These are phyloP conservation scores for Aegilops bicornis DNA, from an alignment of 176 grass and related monocot genomes.

Conservation along the genomic window DNA sequence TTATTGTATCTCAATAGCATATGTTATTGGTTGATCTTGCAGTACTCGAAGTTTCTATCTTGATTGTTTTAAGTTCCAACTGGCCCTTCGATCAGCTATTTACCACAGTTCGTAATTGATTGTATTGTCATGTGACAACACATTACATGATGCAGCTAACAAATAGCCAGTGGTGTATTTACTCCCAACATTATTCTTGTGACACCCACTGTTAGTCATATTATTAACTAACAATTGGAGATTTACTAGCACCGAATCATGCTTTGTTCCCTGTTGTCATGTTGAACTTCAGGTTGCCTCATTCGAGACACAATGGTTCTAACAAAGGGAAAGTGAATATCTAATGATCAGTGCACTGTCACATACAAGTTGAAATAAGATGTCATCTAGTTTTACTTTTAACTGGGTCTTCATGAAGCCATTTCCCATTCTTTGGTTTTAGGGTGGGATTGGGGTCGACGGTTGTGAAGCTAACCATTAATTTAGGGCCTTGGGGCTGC, in stretches of 20 bases:
- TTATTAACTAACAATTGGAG: not conserved
- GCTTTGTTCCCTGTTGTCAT: not conserved
- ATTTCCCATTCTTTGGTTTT: not conserved
- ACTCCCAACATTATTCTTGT: not conserved
- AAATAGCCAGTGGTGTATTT: not conserved
- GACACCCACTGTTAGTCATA: not conserved
- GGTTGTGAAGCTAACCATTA: not conserved
- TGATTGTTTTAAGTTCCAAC: not conserved
- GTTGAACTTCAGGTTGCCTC: not conserved
- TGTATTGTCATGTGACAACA: not conserved
- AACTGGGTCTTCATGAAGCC: not conserved
- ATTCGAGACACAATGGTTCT: not conserved
- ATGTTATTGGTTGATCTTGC: not conserved
- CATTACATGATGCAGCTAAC: not conserved
- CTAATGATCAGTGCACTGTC: not conserved
- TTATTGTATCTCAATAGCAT: conserved; percentile 8
- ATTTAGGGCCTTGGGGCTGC: not conserved
- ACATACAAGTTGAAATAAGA: not conserved
- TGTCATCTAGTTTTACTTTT: not conserved
- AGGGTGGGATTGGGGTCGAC: not conserved
- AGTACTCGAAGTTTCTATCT: not conserved
- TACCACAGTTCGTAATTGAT: not conserved
- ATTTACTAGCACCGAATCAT: not conserved
- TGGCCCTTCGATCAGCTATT: not conserved
- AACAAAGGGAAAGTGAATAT: not conserved